phyloP scores from a whole-genome alignment of 2,329 filamentous ascomycete species.

The Penicillium thymicola region DNA sequence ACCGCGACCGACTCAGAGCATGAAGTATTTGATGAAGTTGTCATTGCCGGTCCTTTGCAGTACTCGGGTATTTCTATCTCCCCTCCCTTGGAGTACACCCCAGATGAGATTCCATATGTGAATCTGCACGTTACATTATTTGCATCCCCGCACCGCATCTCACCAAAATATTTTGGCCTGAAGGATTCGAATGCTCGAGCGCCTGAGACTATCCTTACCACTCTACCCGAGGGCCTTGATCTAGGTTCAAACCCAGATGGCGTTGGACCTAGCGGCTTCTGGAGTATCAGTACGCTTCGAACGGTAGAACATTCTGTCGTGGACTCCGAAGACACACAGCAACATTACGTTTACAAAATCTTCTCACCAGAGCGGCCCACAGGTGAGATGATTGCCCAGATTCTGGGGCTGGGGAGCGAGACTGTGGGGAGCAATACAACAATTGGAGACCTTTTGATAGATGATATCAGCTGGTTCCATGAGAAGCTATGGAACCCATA shows the following conservation, averaged over 20 bases:
- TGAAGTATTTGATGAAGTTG: slow-evolving; percentile 67
- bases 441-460: slow-evolving; percentile 36
- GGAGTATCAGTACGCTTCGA: slow-evolving; percentile 74
- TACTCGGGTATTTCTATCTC: slow-evolving; percentile 65
- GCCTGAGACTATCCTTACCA: slow-evolving; percentile 79
- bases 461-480: slow-evolving; percentile 69
- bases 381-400: slow-evolving; percentile 45
- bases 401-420: slow-evolving; percentile 46
- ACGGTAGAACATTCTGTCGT: slow-evolving; percentile 57
- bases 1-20: slow-evolving; percentile 8
- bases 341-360: slow-evolving; percentile 64
- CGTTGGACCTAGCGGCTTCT: slow-evolving; percentile 75
- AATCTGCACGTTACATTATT: slow-evolving; percentile 87
- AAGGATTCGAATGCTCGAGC: slow-evolving; percentile 49
- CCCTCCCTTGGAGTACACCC: slow-evolving; percentile 46
- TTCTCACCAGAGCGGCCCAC: slow-evolving; percentile 56
- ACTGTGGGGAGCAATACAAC: slow-evolving; percentile 23
- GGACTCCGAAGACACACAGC: slow-evolving; percentile 17
- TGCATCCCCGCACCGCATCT: slow-evolving; percentile 70
- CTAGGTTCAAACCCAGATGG: slow-evolving; percentile 46
- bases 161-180: slow-evolving; percentile 65
- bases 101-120: slow-evolving; percentile 81
- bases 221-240: slow-evolving; percentile 58
- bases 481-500: slow-evolving; percentile 80
- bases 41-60: slow-evolving; percentile 81